Evolutionary conservation across 2,329 filamentous ascomycete species (phyloP), one percentile per base, ranked within the genome.

Genomic region (Penicillium sp.): DNA sequence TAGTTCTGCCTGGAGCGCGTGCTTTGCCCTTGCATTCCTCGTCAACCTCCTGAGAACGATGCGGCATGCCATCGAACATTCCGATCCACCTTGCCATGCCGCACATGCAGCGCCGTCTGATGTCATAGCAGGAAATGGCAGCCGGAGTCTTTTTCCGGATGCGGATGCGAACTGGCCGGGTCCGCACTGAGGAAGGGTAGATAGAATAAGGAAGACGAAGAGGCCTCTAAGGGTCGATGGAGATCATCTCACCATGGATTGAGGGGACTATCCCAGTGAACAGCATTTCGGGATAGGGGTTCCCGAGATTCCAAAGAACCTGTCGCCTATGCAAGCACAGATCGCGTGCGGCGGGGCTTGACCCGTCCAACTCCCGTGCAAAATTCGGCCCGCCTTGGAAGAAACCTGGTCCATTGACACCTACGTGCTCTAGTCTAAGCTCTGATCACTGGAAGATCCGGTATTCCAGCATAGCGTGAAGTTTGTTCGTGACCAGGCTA

Each of bases 61-160:
- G 34, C 34, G 45, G 49, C 44, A 59, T 59, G 45, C 51, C 51
- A 51, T 42, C 33, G 26, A 23, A 51, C 43, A 57, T 59, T 54
- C 51, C 51, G 49, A 47, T 58, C 49, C 49, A 52, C 46, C 31
- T 42, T 39, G 34, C 38, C 24, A n/a, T 43, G 47, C 39, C 47
- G 16, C 26, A 33, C 29, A 31, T 18, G 7, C 31, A 36, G 24
- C 34, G 24, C 26, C 28, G 12, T 21, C 43, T 38, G 44, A 50
- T 47, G 38, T 51, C 47, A 51, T 54, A 23, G 29, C 31, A 13
- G 46, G 6, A 28, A 12, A 9, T 15, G 18, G 34, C 9, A 38
- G 8, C 16, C 34, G 34, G 16, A 38, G 8, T 21, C 10, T 4
- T 39, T 39, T 18, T 12, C 36, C 18, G 18, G 16, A 10, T 18